phyloP scores from a whole-genome alignment of 1,139 yeast genomes.

The Entelexis paramagnoliae region DNA sequence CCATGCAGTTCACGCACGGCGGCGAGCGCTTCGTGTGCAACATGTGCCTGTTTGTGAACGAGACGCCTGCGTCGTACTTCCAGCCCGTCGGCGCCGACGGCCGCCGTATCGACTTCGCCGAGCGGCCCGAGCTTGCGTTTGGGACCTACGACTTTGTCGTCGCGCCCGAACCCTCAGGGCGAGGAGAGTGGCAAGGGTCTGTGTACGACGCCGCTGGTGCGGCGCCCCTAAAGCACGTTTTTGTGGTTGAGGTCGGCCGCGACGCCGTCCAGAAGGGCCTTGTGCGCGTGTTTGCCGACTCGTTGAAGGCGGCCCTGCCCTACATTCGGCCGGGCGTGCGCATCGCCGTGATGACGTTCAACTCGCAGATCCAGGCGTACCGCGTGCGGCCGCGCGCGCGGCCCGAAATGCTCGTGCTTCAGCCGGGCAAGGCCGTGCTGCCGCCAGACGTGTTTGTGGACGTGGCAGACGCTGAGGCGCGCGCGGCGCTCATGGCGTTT shows the following conservation, averaged over 20 bases:
- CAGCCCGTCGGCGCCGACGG: constrained; percentile 55
- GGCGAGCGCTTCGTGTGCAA: constrained; percentile 70
- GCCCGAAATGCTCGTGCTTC: constrained; percentile 59
- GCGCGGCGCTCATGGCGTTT: constrained; percentile 50
- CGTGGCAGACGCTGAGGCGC: constrained; percentile 37
- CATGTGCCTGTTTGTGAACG: constrained; percentile 71
- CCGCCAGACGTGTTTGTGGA: constrained; percentile 83
- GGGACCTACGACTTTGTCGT: constrained; percentile 85
- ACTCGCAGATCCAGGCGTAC: constrained; percentile 62
- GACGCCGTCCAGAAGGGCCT: constrained; percentile 54
- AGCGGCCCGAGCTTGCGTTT: constrained; percentile 63
- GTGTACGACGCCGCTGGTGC: constrained; percentile 25
- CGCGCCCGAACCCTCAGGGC: constrained; percentile 38
- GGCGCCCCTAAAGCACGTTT: constrained; percentile 55
- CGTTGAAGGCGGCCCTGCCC: constrained; percentile 49
- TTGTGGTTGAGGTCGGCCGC: constrained; percentile 63
- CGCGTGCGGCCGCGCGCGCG: constrained; percentile 42
- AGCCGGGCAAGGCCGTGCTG: constrained; percentile 37
- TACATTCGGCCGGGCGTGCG: constrained; percentile 11
- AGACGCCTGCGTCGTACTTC: constrained; percentile 56
- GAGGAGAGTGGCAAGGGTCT: constrained; percentile 7
- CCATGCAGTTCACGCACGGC: constrained; percentile 54
- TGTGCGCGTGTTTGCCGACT: constrained; percentile 59
- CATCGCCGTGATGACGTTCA: constrained; percentile 67
- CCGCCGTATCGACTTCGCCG: constrained; percentile 50